Percentiles rank a stretch among this genome's conserved stretches.
Evolutionary conservation across 139 green algal species (phyloP).

Genomic region (Auxenochlorella pyrenoidosa): DNA sequence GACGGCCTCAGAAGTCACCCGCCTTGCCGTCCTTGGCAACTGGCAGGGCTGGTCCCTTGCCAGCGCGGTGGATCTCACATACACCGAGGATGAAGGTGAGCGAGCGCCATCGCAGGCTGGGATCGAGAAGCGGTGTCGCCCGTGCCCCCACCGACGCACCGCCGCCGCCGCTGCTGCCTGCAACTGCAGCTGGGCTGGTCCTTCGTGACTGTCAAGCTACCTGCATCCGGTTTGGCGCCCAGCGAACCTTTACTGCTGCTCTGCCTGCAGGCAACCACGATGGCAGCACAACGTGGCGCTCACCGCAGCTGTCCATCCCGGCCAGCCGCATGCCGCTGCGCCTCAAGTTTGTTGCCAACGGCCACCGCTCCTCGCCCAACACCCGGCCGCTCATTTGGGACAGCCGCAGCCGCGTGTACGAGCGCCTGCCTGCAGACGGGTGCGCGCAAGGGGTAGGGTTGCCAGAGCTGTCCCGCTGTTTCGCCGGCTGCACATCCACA

Average conservation of each 20-base stretch:
- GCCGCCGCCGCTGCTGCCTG: neutral
- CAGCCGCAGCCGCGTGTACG: neutral
- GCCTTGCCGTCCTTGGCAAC: slow-evolving; percentile 15
- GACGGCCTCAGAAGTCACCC: slow-evolving; percentile 2
- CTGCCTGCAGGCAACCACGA: slow-evolving; percentile 21
- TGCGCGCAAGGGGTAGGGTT: neutral
- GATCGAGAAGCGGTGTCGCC: neutral
- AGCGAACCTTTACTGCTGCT: neutral
- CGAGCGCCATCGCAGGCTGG: neutral
- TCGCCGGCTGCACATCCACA: no score
- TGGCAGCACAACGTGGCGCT: slow-evolving; percentile 22
- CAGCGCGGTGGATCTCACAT: neutral
- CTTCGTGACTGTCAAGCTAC: neutral
- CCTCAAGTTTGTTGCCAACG: slow-evolving; percentile 52
- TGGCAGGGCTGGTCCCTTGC: slow-evolving; percentile 17
- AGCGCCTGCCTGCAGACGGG: slow-evolving; percentile 21
- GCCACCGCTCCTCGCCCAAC: slow-evolving; percentile 57
- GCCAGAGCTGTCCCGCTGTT: no score
- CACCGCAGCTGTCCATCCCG: slow-evolving; percentile 8
- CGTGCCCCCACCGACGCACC: neutral
- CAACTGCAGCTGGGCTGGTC: neutral
- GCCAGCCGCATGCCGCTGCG: slow-evolving; percentile 45
- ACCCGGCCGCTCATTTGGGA: slow-evolving; percentile 62
- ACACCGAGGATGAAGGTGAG: slow-evolving; percentile 4
- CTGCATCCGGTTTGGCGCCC: no score